phyloP scores from a whole-genome alignment of 257 asterid species.

The Leonotis leonurus region DNA sequence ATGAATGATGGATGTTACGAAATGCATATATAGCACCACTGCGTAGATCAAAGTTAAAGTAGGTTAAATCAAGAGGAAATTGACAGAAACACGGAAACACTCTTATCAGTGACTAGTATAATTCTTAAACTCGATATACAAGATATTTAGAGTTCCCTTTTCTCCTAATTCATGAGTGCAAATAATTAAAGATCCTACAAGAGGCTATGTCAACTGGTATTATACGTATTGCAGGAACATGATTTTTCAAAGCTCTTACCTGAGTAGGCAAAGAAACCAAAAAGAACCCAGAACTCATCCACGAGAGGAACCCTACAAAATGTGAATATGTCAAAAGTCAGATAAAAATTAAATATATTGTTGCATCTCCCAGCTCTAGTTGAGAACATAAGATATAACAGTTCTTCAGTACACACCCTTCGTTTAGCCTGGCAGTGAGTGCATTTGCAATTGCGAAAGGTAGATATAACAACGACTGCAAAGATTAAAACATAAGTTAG shows the following conservation, averaged over 20 bases:
- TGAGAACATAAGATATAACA: slow-evolving; percentile 5
- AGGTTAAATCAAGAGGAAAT: not conserved
- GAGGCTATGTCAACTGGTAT: no score
- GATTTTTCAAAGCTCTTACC: slow-evolving; percentile 31
- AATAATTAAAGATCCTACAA: not conserved
- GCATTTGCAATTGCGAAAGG: slow-evolving; percentile 94
- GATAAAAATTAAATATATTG: not conserved
- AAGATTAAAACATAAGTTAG: slow-evolving; percentile 10
- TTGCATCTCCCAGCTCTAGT: not conserved
- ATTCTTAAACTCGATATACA: not conserved
- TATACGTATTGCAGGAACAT: not conserved
- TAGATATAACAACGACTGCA: slow-evolving; percentile 85
- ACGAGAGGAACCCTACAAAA: slow-evolving; percentile 71
- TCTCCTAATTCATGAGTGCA: not conserved
- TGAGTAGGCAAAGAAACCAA: slow-evolving; percentile 70
- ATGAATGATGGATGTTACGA: slow-evolving; percentile 80
- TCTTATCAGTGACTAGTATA: not conserved
- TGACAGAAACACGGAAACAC: not conserved
- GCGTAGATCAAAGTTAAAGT: slow-evolving; percentile 18
- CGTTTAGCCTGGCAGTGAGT: slow-evolving; percentile 90
- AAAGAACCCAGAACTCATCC: slow-evolving; percentile 80
- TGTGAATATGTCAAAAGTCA: slow-evolving; percentile 10
- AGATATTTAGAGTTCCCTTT: not conserved
- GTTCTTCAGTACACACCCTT: slow-evolving; percentile 51
- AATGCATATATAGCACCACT: slow-evolving; percentile 75